phyloP scores from a whole-genome alignment of 2,329 filamentous ascomycete species.

The Monilinia aucupariae region DNA sequence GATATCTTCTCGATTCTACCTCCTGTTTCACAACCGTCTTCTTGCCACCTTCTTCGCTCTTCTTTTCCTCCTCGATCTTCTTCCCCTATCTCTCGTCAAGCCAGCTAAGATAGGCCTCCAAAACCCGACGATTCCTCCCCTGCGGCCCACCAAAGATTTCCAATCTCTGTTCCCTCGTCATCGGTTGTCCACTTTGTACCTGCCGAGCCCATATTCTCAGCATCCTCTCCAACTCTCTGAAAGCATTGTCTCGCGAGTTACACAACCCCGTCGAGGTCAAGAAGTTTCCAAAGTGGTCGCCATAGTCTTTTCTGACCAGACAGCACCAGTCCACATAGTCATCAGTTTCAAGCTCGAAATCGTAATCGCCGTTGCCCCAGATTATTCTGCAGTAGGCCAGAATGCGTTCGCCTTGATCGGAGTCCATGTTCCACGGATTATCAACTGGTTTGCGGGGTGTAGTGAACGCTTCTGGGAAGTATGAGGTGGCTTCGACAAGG shows the following conservation, averaged over 20 bases:
- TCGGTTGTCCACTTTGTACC: not conserved
- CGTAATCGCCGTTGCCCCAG: not conserved
- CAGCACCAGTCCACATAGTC: not conserved
- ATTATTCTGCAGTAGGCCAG: not conserved
- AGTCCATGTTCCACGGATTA: not conserved
- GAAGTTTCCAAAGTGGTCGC: not conserved
- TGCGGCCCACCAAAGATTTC: not conserved
- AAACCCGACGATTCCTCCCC: not conserved
- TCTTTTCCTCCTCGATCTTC: not conserved
- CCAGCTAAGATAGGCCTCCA: not conserved
- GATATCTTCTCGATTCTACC: no score
- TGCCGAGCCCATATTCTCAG: not conserved
- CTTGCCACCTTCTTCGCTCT: not conserved
- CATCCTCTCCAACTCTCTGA: not conserved
- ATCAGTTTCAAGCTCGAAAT: not conserved
- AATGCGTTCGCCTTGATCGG: not conserved
- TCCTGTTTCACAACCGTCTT: not conserved
- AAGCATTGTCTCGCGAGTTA: not conserved
- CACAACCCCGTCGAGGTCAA: not conserved
- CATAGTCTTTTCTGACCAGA: not conserved
- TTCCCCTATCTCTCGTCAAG: not conserved
- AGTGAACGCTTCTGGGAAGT: not conserved
- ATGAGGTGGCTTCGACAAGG: not conserved
- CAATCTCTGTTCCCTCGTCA: not conserved
- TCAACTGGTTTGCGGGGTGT: not conserved